Percentiles rank a stretch among this genome's conserved stretches.
phyloP scores from a whole-genome alignment of 2,329 filamentous ascomycete species.

The Colletotrichum nymphaeae region DNA sequence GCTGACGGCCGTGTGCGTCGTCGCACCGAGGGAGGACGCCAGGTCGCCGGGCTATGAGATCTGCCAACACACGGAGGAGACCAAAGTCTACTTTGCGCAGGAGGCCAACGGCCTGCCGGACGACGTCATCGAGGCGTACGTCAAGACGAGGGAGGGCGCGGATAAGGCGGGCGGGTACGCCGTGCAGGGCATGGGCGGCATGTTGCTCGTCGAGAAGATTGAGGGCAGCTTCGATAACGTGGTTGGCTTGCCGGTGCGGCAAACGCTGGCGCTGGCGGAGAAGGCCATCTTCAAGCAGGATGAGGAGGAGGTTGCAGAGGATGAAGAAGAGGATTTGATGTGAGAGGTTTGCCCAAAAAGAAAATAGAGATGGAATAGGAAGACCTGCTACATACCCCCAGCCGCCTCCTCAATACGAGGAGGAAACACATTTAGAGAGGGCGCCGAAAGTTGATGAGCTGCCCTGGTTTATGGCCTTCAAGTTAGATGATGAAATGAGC shows the following conservation, averaged over 20 bases:
- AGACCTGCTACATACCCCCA: neutral
- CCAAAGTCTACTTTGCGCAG: constrained; percentile 85
- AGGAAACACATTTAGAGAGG: neutral
- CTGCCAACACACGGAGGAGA: constrained; percentile 90
- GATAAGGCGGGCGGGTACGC: constrained; percentile 98
- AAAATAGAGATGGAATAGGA: neutral
- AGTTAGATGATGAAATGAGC: neutral
- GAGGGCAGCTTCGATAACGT: constrained; percentile 95
- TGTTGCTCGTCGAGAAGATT: constrained; percentile 88
- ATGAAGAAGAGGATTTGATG: constrained; percentile 54
- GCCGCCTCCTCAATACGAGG: neutral
- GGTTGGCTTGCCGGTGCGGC: constrained; percentile 86
- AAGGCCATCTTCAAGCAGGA: constrained; percentile 84
- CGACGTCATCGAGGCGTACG: constrained; percentile 83
- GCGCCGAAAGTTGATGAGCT: neutral
- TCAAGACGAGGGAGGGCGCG: constrained; percentile 87
- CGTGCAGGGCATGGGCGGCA: constrained; percentile 87
- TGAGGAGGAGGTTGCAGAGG: constrained; percentile 66
- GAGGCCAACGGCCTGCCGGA: constrained; percentile 71
- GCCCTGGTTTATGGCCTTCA: neutral
- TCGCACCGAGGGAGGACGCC: constrained; percentile 85
- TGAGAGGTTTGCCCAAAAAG: constrained; percentile 31
- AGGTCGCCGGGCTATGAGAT: constrained; percentile 87
- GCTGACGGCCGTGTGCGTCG: constrained; percentile 85
- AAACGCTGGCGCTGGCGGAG: constrained; percentile 84